Conservation (phyloP, 257 asterid genomes). For the Lavandula angustifolia region DNA sequence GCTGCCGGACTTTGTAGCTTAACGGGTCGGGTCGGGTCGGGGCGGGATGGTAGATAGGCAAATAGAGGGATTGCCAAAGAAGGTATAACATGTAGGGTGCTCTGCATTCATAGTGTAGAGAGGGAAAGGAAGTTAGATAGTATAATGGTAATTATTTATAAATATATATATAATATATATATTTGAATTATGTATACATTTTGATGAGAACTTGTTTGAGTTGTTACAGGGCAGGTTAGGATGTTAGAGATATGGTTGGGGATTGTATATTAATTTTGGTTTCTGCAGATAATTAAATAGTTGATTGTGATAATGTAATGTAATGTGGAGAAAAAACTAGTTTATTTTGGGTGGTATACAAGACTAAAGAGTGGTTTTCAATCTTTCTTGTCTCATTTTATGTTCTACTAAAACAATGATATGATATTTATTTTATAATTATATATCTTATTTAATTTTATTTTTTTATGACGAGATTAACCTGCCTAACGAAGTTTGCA, state of each 20-base stretch:
- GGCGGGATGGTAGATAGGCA: conserved; percentile 10
- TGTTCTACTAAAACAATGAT: too few relatives aligned
- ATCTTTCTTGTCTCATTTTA: not conserved
- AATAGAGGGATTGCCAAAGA: conserved; percentile 5
- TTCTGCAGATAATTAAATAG: conserved; percentile 65
- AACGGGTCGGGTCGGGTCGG: conserved; percentile 5
- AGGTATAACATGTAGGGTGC: conserved; percentile 17
- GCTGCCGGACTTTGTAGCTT: conserved; percentile 39
- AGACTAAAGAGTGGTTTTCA: conserved; percentile 43
- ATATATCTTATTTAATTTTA: too few relatives aligned
- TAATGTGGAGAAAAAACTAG: conserved; percentile 41
- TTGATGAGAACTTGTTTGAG: conserved; percentile 51
- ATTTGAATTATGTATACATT: conserved; percentile 41
- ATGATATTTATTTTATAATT: too few relatives aligned
- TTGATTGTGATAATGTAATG: conserved; percentile 42
- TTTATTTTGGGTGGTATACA: conserved; percentile 58
- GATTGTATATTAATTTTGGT: conserved; percentile 87
- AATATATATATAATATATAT: conserved; percentile 34
- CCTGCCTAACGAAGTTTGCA: too few relatives aligned
- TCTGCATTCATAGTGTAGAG: conserved; percentile 53
- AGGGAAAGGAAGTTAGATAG: conserved; percentile 18
- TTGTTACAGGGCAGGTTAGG: conserved; percentile 55
- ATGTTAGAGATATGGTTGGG: conserved; percentile 52
- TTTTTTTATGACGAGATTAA: too few relatives aligned
- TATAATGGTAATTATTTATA: conserved; percentile 36